phyloP scores from a whole-genome alignment of 148 eudicot species.

The Nepenthes gracilis region DNA sequence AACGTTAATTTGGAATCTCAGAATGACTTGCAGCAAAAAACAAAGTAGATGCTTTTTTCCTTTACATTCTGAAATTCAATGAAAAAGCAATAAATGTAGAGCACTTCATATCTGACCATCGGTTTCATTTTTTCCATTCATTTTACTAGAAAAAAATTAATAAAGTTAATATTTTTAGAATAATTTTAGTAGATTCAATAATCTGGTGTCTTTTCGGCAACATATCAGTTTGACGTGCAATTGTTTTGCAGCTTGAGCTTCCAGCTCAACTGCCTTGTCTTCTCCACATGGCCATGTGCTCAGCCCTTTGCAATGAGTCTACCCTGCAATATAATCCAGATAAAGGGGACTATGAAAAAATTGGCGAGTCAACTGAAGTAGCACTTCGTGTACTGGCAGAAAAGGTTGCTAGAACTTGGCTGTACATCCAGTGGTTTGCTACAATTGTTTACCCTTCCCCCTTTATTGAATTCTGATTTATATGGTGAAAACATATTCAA shows the following conservation, averaged over 20 bases:
- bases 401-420: conserved; percentile 40
- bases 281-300: conserved; percentile 97
- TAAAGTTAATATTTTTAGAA: too few relatives aligned
- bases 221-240: conserved; percentile 9
- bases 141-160: too few relatives aligned
- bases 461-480: not conserved
- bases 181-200: not conserved
- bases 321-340: conserved; percentile 88
- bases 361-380: conserved; percentile 99
- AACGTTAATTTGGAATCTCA: too few relatives aligned
- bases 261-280: conserved; percentile 93
- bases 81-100: too few relatives aligned
- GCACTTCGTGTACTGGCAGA: conserved; percentile 95
- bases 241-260: conserved; percentile 67
- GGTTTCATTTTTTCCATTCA: too few relatives aligned
- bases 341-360: conserved; percentile 86
- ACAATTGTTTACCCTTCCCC: not conserved
- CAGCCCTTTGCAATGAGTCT: conserved; percentile 97
- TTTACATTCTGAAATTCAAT: too few relatives aligned
- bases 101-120: too few relatives aligned
- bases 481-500: not conserved
- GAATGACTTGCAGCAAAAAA: too few relatives aligned
- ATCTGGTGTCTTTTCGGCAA: conserved; percentile 5
- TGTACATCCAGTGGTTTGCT: not conserved
- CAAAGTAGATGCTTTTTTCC: too few relatives aligned